These are phyloP conservation scores for Solanum appendiculatum DNA, from an alignment of 257 asterid species.

Conservation along the genomic window DNA sequence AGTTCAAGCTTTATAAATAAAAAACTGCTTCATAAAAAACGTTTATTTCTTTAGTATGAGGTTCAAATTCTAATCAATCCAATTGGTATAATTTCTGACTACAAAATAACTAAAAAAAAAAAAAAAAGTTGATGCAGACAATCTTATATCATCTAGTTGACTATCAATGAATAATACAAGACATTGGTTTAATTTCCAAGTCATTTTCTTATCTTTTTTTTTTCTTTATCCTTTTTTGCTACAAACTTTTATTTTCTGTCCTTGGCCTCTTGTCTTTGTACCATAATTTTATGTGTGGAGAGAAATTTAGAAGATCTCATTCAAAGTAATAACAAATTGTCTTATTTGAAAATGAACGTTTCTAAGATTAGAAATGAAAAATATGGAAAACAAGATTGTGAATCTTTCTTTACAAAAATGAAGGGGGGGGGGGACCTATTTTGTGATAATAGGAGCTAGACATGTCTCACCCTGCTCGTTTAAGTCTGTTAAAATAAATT, in stretches of 20 bases:
- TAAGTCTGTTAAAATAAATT: no score
- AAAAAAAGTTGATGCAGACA: neutral
- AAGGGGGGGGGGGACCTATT: neutral
- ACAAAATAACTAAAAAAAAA: neutral
- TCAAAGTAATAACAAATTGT: neutral
- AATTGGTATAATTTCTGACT: neutral
- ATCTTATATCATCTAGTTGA: neutral
- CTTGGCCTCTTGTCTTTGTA: neutral
- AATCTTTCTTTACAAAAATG: neutral
- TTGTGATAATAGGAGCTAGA: neutral
- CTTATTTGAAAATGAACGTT: neutral
- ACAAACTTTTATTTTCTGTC: neutral
- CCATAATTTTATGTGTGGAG: neutral
- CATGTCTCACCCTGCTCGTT: accelerated
- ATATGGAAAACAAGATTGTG: neutral
- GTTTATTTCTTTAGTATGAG: neutral
- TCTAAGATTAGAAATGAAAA: neutral
- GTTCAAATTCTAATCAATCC: neutral
- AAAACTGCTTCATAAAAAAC: neutral
- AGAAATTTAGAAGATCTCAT: neutral
- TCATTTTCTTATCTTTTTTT: neutral
- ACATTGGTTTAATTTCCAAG: neutral
- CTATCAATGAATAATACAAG: neutral
- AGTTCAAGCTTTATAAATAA: neutral
- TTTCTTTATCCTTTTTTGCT: neutral